Base-by-base conservation (phyloP, 106 monocot species). In the Allium fistulosum region DNA sequence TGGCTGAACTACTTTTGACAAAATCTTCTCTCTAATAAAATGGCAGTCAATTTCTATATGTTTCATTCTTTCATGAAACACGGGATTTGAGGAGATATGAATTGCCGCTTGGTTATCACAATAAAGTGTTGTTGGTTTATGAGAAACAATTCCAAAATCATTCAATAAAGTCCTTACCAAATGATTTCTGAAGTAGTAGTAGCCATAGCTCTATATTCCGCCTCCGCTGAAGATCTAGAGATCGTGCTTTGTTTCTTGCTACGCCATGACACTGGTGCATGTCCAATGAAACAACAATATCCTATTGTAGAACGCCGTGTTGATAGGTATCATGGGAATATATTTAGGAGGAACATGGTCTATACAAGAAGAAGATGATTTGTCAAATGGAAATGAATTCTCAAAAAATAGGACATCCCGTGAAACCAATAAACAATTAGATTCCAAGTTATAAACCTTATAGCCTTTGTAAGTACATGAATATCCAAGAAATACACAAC, bases 71-170 rank as follows among this genome's bases (percentile, higher is more conserved):
- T 28, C 28, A 3, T 28, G 28, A 28, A 28, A 28, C 28, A 28
- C 28, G 3, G 28, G 28, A 28, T 28, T 28, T 28, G 3, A 28
- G 28, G 28, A 28, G 28, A 28, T 28, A 28, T 28, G 28, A 28
- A 28, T 28, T 7, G 14, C 14, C 18, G 46, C 69, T 2, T 70
- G 28, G 26, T 70, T 59, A 17, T 70, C 69, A 70, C 58, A 70
- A 58, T 16, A 47, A 11, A 70, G 14, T 45, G n/a, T 58, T 15
- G 18, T 14, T 9, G 11, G 69, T 45, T 48, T 15, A 10, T 3
- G 15, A 48, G n/a, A 8, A n/a, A 4, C 59, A 27, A 70, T 17
- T 46, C 46, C 48, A 51, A 70, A 58, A 17, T 70, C 58, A 13
- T 58, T 12, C 46, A 70, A 17, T 15, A 69, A 8, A 11, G n/a